Base-by-base conservation (phyloP, 371 early-diverging fungal species). In the Apophysomyces ossiformis region DNA sequence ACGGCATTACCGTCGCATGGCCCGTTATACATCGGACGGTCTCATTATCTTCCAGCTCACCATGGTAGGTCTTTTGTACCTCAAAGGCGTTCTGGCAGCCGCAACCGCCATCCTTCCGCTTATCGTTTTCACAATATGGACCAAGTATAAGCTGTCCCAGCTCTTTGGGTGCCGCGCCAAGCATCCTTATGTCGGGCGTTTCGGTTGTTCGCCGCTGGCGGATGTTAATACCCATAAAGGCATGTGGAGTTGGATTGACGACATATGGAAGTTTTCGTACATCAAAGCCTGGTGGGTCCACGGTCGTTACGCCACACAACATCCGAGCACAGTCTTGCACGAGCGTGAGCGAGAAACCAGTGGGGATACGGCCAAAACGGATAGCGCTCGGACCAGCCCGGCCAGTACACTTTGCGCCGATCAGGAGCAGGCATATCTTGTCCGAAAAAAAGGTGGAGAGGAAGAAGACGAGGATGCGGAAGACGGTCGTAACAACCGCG, bases 21-120 rank as follows among this genome's bases (percentile, higher is more conserved):
- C 90, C 43, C 83, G 91, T n/a, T 90, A 95, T 32, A 88, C 92
- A 36, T 85, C 91, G 12, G 77, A 89, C 37, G 92, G 95, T 0
- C 75, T 97, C 26, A 64, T 93, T 58, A 87, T 97, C 41, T 93
- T 92, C 81, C 97, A 97, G 68, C 66, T 92, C 32, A 89, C 95
- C 3, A 92, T 95, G 86, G 81, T 94, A 38, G 96, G 95, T 1
- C 43, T 88, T 3, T 58, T 90, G 73, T 71, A 90, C 85, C 68
- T 94, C 79, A 85, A 87, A 47, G 81, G 83, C 6, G 80, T 82
- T 0, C 72, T 83, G 1, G 37, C 73, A 0, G 69, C 83, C 7
- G 86, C 84, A 0, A 75, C 79, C 0, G 63, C 85, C 0, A 35
- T 87, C 1, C 37, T 78, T 1, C 88, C 88, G 1, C 63, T 87